These are phyloP conservation scores for Dendrocalamus latiflorus DNA, from an alignment of 202 grass and related monocot genomes.

Conservation along the genomic window DNA sequence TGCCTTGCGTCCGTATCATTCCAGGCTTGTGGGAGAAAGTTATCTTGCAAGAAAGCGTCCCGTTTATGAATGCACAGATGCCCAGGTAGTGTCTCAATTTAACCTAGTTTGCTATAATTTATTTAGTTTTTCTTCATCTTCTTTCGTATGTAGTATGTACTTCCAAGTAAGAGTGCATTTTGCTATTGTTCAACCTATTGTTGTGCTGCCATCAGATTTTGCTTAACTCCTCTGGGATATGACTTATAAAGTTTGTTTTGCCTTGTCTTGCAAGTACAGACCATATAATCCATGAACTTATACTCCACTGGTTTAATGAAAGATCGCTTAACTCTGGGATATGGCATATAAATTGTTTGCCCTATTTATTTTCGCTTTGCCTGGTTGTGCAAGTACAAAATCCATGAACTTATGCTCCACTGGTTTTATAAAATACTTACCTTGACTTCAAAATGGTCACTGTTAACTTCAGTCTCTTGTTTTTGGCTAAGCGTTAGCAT, in stretches of 20 bases:
- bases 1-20: conserved; percentile 79
- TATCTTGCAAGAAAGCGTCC: conserved; percentile 88
- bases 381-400: not conserved
- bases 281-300: not conserved
- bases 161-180: not conserved
- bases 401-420: not conserved
- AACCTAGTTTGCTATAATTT: not conserved
- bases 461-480: not conserved
- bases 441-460: not conserved
- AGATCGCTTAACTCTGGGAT: not conserved
- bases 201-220: not conserved
- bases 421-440: not conserved
- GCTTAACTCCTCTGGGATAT: not conserved
- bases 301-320: not conserved
- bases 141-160: not conserved
- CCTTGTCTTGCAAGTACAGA: not conserved
- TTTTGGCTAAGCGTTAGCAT: not conserved
- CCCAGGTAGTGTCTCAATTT: conserved; percentile 53
- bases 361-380: not conserved
- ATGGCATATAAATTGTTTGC: not conserved
- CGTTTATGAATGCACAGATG: conserved; percentile 91
- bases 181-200: not conserved
- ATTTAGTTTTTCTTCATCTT: not conserved
- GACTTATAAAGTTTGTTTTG: not conserved
- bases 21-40: conserved; percentile 97